Percentiles rank a stretch among this genome's conserved stretches.
phyloP scores from a whole-genome alignment of 495 filamentous ascomycete genomes.

The Hyaloscypha hepaticicola region DNA sequence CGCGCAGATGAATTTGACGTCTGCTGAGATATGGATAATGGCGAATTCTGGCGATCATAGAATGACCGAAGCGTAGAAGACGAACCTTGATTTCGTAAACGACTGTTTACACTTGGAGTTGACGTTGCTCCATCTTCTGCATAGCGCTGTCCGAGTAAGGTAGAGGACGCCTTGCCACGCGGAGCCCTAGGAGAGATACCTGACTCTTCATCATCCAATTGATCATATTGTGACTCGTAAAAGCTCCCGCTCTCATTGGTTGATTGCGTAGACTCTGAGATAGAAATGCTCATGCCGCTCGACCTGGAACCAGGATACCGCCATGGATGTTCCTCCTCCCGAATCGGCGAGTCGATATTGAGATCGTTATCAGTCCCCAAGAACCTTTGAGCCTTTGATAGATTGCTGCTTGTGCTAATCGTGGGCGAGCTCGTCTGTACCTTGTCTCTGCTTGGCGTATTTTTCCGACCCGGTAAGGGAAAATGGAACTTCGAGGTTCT shows the following conservation, averaged over 20 bases:
- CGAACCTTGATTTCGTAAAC: conserved; percentile 42
- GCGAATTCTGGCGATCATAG: conserved; percentile 51
- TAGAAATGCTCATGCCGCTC: conserved; percentile 44
- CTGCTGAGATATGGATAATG: conserved; percentile 53
- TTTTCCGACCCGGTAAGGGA: conserved; percentile 49
- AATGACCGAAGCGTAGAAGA: conserved; percentile 51
- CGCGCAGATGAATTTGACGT: conserved; percentile 47
- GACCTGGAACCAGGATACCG: conserved; percentile 23
- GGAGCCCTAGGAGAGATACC: conserved; percentile 41
- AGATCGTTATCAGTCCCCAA: conserved; percentile 37
- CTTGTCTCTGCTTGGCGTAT: conserved; percentile 38
- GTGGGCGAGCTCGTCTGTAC: conserved; percentile 28
- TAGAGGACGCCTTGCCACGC: conserved; percentile 26
- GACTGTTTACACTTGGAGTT: conserved; percentile 33
- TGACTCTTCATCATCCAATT: conserved; percentile 52
- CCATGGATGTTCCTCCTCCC: conserved; percentile 28
- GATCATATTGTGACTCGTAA: conserved; percentile 27
- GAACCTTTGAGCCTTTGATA: conserved; percentile 46
- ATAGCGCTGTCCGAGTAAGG: conserved; percentile 28
- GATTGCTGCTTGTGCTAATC: conserved; percentile 28
- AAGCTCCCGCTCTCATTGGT: conserved; percentile 19
- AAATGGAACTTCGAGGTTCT: conserved; percentile 53
- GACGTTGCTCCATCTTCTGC: conserved; percentile 34
- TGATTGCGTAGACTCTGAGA: conserved; percentile 45
- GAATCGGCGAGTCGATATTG: conserved; percentile 28